Percentiles rank a stretch among this genome's conserved stretches.
These are phyloP conservation scores for Pyrrhoderma lamaoense DNA, from an alignment of 1,284 basidiomycete genomes.

Conservation along the genomic window DNA sequence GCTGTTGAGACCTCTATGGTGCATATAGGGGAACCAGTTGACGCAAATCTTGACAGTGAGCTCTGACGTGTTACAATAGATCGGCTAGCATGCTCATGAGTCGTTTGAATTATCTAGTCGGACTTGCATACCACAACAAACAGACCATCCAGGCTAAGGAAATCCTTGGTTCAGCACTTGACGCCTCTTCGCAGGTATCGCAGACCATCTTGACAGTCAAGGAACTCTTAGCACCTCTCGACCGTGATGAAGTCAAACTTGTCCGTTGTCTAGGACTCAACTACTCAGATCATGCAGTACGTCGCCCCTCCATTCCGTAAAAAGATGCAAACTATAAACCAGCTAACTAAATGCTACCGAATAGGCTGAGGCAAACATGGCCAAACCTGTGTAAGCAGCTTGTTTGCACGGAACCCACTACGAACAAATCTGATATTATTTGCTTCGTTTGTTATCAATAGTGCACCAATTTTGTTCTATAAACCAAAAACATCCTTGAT, in stretches of 20 bases:
- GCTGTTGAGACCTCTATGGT: constrained; percentile 68
- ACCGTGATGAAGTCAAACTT: constrained; percentile 53
- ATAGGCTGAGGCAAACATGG: constrained; percentile 59
- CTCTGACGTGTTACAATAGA: background rate
- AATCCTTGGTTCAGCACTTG: constrained; percentile 59
- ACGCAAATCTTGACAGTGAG: constrained; percentile 56
- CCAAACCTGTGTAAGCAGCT: constrained; percentile 49
- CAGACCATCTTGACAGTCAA: constrained; percentile 59
- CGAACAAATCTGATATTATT: background rate
- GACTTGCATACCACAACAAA: constrained; percentile 51
- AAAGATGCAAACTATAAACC: background rate
- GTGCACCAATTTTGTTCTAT: constrained; percentile 71
- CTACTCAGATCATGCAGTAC: constrained; percentile 71
- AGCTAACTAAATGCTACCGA: background rate
- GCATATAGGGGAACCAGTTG: constrained; percentile 73
- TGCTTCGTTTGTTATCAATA: constrained; percentile 23
- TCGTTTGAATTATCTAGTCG: constrained; percentile 51
- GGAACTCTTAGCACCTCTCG: constrained; percentile 62
- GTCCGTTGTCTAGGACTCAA: constrained; percentile 78
- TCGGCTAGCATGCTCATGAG: background rate
- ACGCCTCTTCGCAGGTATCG: constrained; percentile 56
- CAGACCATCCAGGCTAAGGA: constrained; percentile 58
- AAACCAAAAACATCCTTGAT: constrained; percentile 72
- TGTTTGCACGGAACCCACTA: background rate
- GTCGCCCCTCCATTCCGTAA: constrained; percentile 23